Conservation (phyloP, 345 rosid genomes). For the Populus simonii region DNA sequence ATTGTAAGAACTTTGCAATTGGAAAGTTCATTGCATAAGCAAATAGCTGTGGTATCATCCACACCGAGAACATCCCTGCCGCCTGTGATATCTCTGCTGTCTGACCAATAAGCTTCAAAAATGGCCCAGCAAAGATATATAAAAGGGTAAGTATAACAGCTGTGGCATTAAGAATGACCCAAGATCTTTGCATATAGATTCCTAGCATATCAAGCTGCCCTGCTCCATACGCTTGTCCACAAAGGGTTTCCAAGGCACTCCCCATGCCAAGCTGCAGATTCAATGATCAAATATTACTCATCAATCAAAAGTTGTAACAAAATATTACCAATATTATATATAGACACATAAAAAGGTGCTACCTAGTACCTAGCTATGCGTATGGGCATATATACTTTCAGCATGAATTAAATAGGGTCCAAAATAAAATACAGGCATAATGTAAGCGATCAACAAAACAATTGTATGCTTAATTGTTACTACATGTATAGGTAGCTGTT, state of each 20-base stretch:
- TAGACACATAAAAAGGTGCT: neutral
- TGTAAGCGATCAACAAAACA: neutral
- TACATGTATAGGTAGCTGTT: neutral
- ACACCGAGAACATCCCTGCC: conserved; percentile 10
- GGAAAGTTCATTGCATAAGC: conserved; percentile 19
- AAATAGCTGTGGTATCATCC: conserved; percentile 22
- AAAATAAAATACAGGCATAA: too few relatives aligned
- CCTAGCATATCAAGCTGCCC: conserved; percentile 22
- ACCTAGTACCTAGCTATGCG: too few relatives aligned
- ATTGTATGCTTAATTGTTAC: neutral
- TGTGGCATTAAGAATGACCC: conserved; percentile 13
- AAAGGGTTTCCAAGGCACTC: conserved; percentile 20
- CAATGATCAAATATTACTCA: neutral
- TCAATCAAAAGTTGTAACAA: neutral
- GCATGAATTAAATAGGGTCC: too few relatives aligned
- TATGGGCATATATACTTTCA: too few relatives aligned
- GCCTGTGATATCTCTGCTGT: conserved; percentile 7
- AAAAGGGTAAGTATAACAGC: neutral
- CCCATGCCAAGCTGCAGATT: conserved; percentile 24
- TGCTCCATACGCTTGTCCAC: conserved; percentile 21
- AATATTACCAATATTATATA: neutral
- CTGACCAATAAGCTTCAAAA: conserved; percentile 15
- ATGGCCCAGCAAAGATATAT: conserved; percentile 13
- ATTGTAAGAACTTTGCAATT: conserved; percentile 13
- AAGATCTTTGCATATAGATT: conserved; percentile 22